Conservation (phyloP, 768 basidiomycete species). For the Boletus sensibilis region DNA sequence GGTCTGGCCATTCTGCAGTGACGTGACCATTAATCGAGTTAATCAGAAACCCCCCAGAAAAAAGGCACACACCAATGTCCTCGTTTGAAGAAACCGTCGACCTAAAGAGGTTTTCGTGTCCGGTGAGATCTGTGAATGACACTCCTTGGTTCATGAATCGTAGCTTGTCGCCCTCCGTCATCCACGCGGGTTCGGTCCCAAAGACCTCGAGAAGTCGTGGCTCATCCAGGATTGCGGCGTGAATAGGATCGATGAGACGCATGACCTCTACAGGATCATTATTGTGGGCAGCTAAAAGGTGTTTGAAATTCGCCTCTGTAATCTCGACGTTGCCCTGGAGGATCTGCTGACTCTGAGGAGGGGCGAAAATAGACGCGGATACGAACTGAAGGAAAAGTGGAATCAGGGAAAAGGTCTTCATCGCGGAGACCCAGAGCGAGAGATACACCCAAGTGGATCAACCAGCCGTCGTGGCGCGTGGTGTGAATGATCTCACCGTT, state of each 20-base stretch:
- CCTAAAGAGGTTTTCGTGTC: background rate
- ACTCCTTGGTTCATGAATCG: slow-evolving; percentile 11
- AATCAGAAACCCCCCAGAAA: background rate
- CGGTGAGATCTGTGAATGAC: slow-evolving; percentile 15
- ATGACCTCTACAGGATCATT: slow-evolving; percentile 18
- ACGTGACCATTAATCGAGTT: background rate
- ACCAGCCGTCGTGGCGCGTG: too few species aligned
- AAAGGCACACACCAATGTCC: background rate
- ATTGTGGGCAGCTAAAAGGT: slow-evolving; percentile 3
- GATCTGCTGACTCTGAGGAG: background rate
- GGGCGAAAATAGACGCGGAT: background rate
- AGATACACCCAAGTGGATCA: background rate
- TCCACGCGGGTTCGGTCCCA: slow-evolving; percentile 13
- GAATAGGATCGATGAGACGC: slow-evolving; percentile 11
- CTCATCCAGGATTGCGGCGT: slow-evolving; percentile 14
- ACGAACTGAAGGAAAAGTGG: background rate
- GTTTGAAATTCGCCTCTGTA: background rate
- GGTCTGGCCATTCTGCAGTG: slow-evolving; percentile 16
- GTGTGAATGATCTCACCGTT: background rate
- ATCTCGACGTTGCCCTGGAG: background rate
- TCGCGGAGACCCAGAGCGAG: background rate
- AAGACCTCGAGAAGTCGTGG: slow-evolving; percentile 16
- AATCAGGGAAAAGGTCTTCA: background rate
- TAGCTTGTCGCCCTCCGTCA: slow-evolving; percentile 21
- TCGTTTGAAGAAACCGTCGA: background rate